phyloP scores from a whole-genome alignment of 78 protist genomes.

The Dictyostelium citrinum region DNA sequence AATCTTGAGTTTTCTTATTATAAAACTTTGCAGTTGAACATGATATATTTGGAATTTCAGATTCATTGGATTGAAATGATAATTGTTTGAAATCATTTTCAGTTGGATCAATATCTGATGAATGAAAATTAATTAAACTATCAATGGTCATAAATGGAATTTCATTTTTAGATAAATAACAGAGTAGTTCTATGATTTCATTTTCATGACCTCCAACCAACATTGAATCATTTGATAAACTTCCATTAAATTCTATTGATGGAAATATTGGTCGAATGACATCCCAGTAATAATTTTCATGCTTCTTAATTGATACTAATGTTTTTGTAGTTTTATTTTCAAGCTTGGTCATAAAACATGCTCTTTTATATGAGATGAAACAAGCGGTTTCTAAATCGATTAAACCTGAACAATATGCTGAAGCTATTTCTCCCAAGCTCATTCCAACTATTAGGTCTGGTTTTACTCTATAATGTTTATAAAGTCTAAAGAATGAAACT shows the following conservation, averaged over 20 bases:
- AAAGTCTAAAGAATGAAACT: constrained; percentile 11
- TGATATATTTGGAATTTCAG: background rate
- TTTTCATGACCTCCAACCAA: constrained; percentile 3
- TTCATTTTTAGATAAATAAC: background rate
- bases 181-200: background rate
- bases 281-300: background rate
- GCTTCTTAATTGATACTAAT: background rate
- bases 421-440: constrained; percentile 51
- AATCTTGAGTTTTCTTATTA: background rate
- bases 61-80: background rate
- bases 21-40: background rate
- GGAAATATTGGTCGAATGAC: background rate
- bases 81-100: background rate
- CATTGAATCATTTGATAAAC: background rate
- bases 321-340: background rate
- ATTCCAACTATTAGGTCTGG: background rate
- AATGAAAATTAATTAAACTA: constrained; percentile 24
- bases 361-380: background rate
- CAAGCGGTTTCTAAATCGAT: background rate
- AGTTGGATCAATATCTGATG: background rate
- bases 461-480: constrained; percentile 1
- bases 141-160: background rate
- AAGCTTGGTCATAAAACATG: background rate
- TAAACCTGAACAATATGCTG: constrained; percentile 18
- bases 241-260: background rate